Evolutionary conservation across 371 early-diverging fungal species (phyloP).

Genomic region (Rhizomucor pusillus): DNA sequence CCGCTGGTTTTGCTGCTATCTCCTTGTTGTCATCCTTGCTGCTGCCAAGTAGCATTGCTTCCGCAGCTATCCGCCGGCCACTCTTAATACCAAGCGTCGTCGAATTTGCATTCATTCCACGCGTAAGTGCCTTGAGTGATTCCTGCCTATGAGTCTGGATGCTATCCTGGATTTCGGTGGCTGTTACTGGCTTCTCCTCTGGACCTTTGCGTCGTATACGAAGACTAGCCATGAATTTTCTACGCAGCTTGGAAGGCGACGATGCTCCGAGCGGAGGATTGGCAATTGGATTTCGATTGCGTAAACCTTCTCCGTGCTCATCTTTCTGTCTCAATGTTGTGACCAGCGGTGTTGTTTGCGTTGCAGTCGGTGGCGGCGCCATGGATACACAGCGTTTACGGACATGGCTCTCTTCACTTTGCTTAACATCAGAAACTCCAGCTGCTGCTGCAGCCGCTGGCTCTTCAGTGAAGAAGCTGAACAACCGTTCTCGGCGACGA

Average conservation of each 20-base stretch:
- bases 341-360: constrained; percentile 1
- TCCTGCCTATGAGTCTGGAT: constrained; percentile 1
- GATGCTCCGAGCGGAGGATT: not conserved
- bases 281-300: constrained; percentile 3
- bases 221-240: constrained; percentile 1
- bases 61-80: not conserved
- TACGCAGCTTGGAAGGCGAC: not conserved
- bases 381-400: not conserved
- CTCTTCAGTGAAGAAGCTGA: constrained; percentile 22
- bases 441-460: too few relatives aligned
- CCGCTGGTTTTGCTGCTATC: too few relatives aligned
- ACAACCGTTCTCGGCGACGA: constrained; percentile 11
- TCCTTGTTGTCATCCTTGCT: too few relatives aligned
- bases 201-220: not conserved
- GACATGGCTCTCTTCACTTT: too few relatives aligned
- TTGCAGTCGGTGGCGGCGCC: not conserved
- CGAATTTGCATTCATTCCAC: not conserved
- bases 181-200: not conserved
- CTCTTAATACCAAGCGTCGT: not conserved
- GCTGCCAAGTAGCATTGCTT: too few relatives aligned
- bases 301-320: too few relatives aligned
- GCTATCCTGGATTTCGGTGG: too few relatives aligned
- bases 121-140: not conserved
- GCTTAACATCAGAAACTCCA: too few relatives aligned
- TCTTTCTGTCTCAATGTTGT: constrained; percentile 5